Evolutionary conservation across 2,329 filamentous ascomycete species (phyloP).

Genomic region (Fusarium irregulare): DNA sequence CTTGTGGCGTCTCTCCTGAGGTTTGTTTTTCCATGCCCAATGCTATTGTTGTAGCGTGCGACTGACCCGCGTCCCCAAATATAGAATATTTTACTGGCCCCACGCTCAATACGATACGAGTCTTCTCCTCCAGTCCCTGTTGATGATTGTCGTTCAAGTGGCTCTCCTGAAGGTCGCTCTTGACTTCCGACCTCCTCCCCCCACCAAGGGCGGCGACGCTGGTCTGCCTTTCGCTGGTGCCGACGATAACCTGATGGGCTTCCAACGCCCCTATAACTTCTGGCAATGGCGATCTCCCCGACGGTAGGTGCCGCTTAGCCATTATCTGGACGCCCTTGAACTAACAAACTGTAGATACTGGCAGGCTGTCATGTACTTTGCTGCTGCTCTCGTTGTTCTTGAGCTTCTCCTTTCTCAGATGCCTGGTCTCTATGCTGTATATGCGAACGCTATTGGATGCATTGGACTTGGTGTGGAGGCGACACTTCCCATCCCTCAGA

Average conservation of each 20-base stretch:
- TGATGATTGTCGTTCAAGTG: slow-evolving; percentile 73
- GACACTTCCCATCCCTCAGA: slow-evolving; percentile 83
- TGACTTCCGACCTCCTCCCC: slow-evolving; percentile 71
- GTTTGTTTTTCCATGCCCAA: slow-evolving; percentile 52
- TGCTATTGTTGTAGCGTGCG: neutral
- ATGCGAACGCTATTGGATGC: slow-evolving; percentile 76
- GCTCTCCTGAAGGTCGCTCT: slow-evolving; percentile 75
- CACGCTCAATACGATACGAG: slow-evolving; percentile 73
- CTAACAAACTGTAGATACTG: slow-evolving; percentile 69
- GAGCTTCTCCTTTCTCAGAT: slow-evolving; percentile 75
- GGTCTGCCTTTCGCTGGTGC: slow-evolving; percentile 70
- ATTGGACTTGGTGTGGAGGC: slow-evolving; percentile 83
- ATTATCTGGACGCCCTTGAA: neutral
- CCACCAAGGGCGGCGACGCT: slow-evolving; percentile 70
- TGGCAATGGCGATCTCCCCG: slow-evolving; percentile 83
- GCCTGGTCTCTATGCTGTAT: slow-evolving; percentile 68
- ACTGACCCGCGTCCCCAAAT: slow-evolving; percentile 38
- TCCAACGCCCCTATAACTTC: slow-evolving; percentile 77
- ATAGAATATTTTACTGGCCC: slow-evolving; percentile 76
- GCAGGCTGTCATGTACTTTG: slow-evolving; percentile 78
- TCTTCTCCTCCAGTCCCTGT: slow-evolving; percentile 71
- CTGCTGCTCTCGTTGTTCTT: slow-evolving; percentile 67
- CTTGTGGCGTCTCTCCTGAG: slow-evolving; percentile 74
- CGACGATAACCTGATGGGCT: slow-evolving; percentile 52
- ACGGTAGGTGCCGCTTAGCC: slow-evolving; percentile 61